Percentiles rank a stretch among this genome's conserved stretches.
Conservation (phyloP, 331 rosid species). For the Arachis monticola region DNA sequence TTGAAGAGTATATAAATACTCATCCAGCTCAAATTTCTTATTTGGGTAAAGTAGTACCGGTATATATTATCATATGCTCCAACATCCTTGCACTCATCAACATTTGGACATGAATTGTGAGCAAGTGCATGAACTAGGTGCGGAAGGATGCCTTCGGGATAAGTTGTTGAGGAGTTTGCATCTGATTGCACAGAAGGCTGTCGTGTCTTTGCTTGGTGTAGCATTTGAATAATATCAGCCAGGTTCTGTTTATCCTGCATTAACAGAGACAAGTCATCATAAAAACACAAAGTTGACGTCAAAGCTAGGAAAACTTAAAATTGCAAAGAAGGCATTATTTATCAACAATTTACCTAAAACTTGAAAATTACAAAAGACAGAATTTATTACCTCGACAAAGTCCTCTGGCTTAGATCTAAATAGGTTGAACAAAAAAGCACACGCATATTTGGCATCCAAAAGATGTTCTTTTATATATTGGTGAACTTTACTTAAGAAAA, state of each 20-base stretch:
- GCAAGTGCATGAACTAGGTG: conserved; percentile 86
- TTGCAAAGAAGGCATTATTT: conserved; percentile 1
- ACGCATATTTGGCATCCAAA: conserved; percentile 91
- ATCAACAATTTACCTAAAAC: conserved; percentile 40
- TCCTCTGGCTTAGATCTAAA: conserved; percentile 64
- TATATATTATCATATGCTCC: conserved; percentile 74
- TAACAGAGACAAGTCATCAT: conserved; percentile 41
- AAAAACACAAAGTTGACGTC: conserved; percentile 24
- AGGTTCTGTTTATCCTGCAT: conserved; percentile 82
- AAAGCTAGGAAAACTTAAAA: conserved; percentile 27
- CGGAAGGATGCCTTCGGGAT: conserved; percentile 86
- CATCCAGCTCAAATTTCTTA: conserved; percentile 16
- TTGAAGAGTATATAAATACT: conserved; percentile 26
- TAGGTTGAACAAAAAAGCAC: conserved; percentile 75
- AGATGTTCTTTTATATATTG: conserved; percentile 88
- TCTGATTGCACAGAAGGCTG: conserved; percentile 69
- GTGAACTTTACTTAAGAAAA: conserved; percentile 75
- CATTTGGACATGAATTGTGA: conserved; percentile 83
- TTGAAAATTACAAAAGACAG: conserved; percentile 9
- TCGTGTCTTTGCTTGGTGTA: conserved; percentile 77
- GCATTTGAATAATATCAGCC: conserved; percentile 90
- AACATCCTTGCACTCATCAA: conserved; percentile 89
- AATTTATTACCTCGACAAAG: conserved; percentile 62
- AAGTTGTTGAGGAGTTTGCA: conserved; percentile 63
- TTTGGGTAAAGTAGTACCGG: conserved; percentile 56